These are phyloP conservation scores for Anastatica hierochuntica DNA, from an alignment of 345 rosid species.

Conservation along the genomic window DNA sequence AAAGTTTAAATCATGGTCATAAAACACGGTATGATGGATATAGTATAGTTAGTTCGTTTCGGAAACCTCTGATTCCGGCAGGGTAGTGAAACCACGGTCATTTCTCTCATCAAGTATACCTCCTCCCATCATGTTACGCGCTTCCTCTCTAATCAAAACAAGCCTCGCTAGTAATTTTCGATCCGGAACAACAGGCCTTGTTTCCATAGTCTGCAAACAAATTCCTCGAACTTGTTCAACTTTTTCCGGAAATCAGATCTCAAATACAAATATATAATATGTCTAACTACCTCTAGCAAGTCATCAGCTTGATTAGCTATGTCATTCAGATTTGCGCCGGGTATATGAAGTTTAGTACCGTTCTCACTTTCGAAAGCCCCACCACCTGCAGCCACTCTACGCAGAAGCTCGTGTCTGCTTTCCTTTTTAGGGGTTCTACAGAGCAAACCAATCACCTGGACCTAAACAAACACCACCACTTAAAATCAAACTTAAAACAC, in stretches of 20 bases:
- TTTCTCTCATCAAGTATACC: constrained; percentile 92
- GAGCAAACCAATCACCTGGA: constrained; percentile 89
- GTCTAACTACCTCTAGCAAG: constrained; percentile 66
- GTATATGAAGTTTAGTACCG: constrained; percentile 79
- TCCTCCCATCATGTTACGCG: constrained; percentile 92
- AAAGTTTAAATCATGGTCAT: neutral
- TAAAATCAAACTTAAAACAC: neutral
- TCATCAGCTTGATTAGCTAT: constrained; percentile 95
- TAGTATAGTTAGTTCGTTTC: neutral
- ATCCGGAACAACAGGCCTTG: constrained; percentile 73
- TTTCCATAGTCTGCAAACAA: constrained; percentile 73
- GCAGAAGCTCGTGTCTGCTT: constrained; percentile 78
- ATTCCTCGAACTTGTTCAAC: neutral
- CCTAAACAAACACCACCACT: constrained; percentile 28
- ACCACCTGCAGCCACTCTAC: constrained; percentile 93
- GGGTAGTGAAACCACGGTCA: constrained; percentile 82
- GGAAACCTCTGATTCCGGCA: constrained; percentile 85
- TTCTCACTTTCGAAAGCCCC: constrained; percentile 68
- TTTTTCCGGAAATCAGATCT: neutral
- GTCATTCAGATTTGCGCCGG: constrained; percentile 78
- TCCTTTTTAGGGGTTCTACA: constrained; percentile 86
- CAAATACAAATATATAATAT: neutral
- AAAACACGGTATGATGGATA: neutral
- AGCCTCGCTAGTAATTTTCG: constrained; percentile 79
- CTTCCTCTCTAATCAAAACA: constrained; percentile 90